These are phyloP conservation scores for Picochlorum sp. DNA, from an alignment of 139 green algal species.

Conservation along the genomic window DNA sequence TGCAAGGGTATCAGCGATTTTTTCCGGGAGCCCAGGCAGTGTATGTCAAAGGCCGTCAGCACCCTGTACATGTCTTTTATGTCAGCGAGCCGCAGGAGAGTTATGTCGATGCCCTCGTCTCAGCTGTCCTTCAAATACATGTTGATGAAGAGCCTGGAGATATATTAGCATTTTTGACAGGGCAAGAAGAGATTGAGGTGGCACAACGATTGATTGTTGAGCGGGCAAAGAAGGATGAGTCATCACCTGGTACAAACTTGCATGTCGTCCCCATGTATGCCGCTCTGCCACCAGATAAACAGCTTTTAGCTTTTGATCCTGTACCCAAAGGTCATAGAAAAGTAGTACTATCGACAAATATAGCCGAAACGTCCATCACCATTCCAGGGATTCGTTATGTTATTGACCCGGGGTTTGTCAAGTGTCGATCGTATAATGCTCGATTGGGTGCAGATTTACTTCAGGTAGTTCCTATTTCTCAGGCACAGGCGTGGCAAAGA, in stretches of 20 bases:
- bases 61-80: conserved; percentile 71
- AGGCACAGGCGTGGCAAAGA: conserved; percentile 78
- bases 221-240: conserved; percentile 15
- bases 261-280: conserved; percentile 69
- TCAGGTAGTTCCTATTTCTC: conserved; percentile 59
- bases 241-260: conserved; percentile 10
- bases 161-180: conserved; percentile 87
- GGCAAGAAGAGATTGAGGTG: conserved; percentile 81
- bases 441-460: conserved; percentile 68
- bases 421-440: conserved; percentile 68
- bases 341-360: conserved; percentile 86
- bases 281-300: conserved; percentile 67
- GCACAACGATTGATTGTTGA: conserved; percentile 55
- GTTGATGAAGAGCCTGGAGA: conserved; percentile 61
- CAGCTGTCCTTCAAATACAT: conserved; percentile 70
- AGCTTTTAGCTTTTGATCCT: conserved; percentile 68
- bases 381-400: conserved; percentile 78
- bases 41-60: conserved; percentile 64
- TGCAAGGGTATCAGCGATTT: conserved; percentile 64
- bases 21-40: conserved; percentile 51
- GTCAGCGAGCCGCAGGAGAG: conserved; percentile 63
- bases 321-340: conserved; percentile 55
- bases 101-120: conserved; percentile 83
- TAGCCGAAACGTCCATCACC: conserved; percentile 90
- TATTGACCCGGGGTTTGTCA: conserved; percentile 75